A percentile compares a stretch with the other conserved stretches of the same genome.
Conservation (phyloP, 768 basidiomycete species). For the Fistulinella prunicolor region DNA sequence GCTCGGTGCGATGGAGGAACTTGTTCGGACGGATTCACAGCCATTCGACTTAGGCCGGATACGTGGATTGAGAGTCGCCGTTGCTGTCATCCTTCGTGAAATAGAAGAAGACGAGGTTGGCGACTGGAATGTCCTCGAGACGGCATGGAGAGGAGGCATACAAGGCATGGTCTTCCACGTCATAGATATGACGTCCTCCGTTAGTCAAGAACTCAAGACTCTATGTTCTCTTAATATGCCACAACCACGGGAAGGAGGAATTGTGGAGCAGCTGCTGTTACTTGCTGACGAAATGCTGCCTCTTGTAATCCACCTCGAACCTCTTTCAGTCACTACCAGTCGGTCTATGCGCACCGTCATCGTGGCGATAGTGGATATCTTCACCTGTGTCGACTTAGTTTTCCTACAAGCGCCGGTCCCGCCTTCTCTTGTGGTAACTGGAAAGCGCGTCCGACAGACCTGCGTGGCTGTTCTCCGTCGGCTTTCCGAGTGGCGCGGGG, state of each 20-base stretch:
- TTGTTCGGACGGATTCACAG: conserved; percentile 30
- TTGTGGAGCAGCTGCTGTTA: conserved; percentile 54
- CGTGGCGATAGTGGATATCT: conserved; percentile 48
- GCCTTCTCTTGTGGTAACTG: conserved; percentile 20
- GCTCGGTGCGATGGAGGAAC: conserved; percentile 58
- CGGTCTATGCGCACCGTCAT: conserved; percentile 48
- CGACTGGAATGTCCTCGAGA: conserved; percentile 53
- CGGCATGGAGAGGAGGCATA: conserved; percentile 57
- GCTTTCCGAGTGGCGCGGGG: conserved; percentile 33
- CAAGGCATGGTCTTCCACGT: conserved; percentile 59
- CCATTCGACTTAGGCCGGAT: conserved; percentile 48
- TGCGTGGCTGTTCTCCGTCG: conserved; percentile 50
- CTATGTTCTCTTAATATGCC: conserved; percentile 47
- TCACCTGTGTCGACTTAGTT: conserved; percentile 50
- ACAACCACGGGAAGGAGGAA: conserved; percentile 35
- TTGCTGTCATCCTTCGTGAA: conserved; percentile 54
- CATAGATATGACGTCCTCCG: conserved; percentile 46
- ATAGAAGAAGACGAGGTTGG: conserved; percentile 49
- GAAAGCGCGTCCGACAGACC: conserved; percentile 41
- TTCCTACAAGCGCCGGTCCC: conserved; percentile 38
- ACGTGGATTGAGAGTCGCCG: conserved; percentile 59
- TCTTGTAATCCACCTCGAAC: conserved; percentile 47
- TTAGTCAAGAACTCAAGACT: conserved; percentile 51
- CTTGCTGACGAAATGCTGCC: conserved; percentile 52
- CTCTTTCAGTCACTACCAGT: conserved; percentile 47